A percentile compares a stretch with the other conserved stretches of the same genome.
Conservation (phyloP, 768 basidiomycete genomes). For the Pseudohyphozyma bogoriensis region DNA sequence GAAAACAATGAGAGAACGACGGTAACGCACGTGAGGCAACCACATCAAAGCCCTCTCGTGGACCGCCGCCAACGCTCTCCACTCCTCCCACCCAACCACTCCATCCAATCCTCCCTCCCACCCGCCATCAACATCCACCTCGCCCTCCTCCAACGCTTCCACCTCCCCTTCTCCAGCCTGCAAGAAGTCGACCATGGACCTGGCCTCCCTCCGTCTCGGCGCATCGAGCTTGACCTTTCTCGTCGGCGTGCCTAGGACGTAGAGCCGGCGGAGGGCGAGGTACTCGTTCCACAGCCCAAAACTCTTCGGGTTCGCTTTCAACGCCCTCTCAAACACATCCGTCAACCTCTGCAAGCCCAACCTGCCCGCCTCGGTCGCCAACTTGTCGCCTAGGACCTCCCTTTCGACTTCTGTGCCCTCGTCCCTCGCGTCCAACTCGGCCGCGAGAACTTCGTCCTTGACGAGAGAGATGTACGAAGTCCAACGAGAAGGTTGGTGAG, state of each 20-base stretch:
- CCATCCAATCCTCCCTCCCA: conserved; percentile 83
- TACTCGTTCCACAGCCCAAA: conserved; percentile 97
- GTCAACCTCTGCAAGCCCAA: conserved; percentile 70
- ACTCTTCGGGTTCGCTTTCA: conserved; percentile 72
- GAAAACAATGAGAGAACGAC: neutral
- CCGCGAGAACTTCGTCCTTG: conserved; percentile 52
- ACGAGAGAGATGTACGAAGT: conserved; percentile 71
- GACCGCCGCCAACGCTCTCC: conserved; percentile 73
- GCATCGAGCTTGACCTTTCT: conserved; percentile 64
- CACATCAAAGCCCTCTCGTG: conserved; percentile 93
- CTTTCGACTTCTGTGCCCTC: conserved; percentile 41
- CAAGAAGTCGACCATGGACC: conserved; percentile 26
- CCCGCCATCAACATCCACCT: conserved; percentile 21
- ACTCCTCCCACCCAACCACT: conserved; percentile 90
- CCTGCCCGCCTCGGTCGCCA: conserved; percentile 62
- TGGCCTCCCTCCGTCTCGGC: conserved; percentile 62
- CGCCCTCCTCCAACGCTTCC: conserved; percentile 36
- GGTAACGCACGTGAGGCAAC: conserved; percentile 64
- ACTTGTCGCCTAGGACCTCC: conserved; percentile 56
- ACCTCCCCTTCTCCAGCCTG: conserved; percentile 28
- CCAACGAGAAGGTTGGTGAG: conserved; percentile 85
- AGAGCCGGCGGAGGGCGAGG: conserved; percentile 67
- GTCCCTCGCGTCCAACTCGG: conserved; percentile 26
- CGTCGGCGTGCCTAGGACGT: conserved; percentile 57
- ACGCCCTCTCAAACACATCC: conserved; percentile 87